Evolutionary conservation across 805 yeast genomes (phyloP).

Genomic region (Hanseniaspora meyeri): DNA sequence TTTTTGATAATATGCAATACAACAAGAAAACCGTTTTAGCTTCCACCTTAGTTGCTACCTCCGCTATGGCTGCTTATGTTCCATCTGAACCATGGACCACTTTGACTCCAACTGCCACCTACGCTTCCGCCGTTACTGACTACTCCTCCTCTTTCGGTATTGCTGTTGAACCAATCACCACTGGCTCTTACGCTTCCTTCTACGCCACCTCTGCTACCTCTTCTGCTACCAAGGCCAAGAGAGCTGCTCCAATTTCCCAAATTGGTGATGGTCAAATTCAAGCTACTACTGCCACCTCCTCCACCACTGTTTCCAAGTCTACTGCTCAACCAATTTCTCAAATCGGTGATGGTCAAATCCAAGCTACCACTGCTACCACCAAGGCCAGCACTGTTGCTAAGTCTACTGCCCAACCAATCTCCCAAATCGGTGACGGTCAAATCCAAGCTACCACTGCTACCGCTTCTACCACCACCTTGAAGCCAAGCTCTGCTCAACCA

Average conservation of each 20-base stretch:
- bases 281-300: conserved; percentile 19
- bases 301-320: conserved; percentile 20
- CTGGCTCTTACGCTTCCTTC: conserved; percentile 19
- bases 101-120: conserved; percentile 49
- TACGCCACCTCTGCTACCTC: conserved; percentile 27
- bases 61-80: conserved; percentile 43
- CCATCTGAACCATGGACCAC: conserved; percentile 58
- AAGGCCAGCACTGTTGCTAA: conserved; percentile 17
- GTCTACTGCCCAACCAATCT: conserved; percentile 21
- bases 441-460: conserved; percentile 34
- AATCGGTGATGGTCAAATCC: conserved; percentile 44
- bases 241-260: conserved; percentile 32
- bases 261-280: conserved; percentile 42
- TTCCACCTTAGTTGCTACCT: conserved; percentile 34
- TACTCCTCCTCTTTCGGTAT: conserved; percentile 53
- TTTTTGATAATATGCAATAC: conserved; percentile 17
- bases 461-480: conserved; percentile 26
- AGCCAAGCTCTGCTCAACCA: conserved; percentile 24
- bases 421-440: conserved; percentile 42
- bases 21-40: conserved; percentile 19
- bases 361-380: conserved; percentile 21
- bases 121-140: conserved; percentile 45
- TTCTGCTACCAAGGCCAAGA: conserved; percentile 29
- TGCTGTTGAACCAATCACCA: conserved; percentile 43
- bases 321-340: conserved; percentile 28